A percentile compares a stretch with the other conserved stretches of the same genome.
Conservation (phyloP, 2,329 filamentous ascomycete genomes). For the Aspergillus niger region DNA sequence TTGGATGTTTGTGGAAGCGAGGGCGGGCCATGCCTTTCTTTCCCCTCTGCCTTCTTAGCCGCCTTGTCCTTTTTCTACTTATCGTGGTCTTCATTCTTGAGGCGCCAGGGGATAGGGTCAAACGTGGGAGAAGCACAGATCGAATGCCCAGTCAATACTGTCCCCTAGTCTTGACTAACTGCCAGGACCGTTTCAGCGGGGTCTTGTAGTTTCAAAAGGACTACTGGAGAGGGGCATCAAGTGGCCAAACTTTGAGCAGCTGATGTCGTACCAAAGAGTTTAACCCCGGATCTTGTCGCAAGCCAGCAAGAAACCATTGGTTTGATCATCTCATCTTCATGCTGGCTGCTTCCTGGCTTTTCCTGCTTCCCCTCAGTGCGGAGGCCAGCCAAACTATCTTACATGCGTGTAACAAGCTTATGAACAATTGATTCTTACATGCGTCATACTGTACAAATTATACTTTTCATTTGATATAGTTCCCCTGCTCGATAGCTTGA, state of each 20-base stretch:
- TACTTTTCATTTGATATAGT: background rate
- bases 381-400: slow-evolving; percentile 3
- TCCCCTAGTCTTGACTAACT: too few relatives aligned
- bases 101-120: background rate
- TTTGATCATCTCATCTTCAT: too few relatives aligned
- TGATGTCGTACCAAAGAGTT: background rate
- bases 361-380: background rate
- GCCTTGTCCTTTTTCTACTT: background rate
- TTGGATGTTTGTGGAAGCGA: background rate
- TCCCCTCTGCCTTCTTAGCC: too few relatives aligned
- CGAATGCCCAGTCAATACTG: too few relatives aligned
- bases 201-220: too few relatives aligned
- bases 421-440: background rate
- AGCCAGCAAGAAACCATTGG: too few relatives aligned
- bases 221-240: too few relatives aligned
- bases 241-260: too few relatives aligned
- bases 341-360: background rate
- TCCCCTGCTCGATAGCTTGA: too few relatives aligned
- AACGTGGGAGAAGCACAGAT: too few relatives aligned
- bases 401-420: background rate
- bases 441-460: slow-evolving; percentile 9
- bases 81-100: background rate
- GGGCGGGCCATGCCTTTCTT: background rate
- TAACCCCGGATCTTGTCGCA: too few relatives aligned
- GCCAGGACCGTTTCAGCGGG: too few relatives aligned